Evolutionary conservation across 73 alveolate species (phyloP), one percentile per base, ranked within the genome.

Genomic region (Paramecium primaurelia): DNA sequence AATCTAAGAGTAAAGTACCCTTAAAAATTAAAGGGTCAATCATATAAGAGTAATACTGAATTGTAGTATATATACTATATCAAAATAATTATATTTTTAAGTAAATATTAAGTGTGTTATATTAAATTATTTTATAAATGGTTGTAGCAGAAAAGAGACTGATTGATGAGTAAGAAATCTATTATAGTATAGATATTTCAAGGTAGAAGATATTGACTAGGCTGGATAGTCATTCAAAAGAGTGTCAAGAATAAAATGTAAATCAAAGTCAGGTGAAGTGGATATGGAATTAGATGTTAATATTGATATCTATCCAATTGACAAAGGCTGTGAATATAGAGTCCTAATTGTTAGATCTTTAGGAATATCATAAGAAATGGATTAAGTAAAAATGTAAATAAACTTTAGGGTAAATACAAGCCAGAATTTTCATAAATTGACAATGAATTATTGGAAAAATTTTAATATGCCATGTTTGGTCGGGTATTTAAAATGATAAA

Each of bases 391-490:
- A 37, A 45, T 45, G 69, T 45, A 25, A 9, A 60, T 30, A 18
- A 42, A 44, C 47, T 26, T 25, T 32, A 89, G 88, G 94, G 94
- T 26, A 89, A 71, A 51, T 89, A 47, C 73, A 83, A 71, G 47
- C 88, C 94, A 4, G 94, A 89, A 71, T 77, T 71, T 71, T 38
- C 88, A 14, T 59, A 89, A 58, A 89, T 59, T 18, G 91, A 89
- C 54, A 69, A 64, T 83, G 88, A 71, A 64, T 40, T 73, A 28
- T 20, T 71, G 92, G 94, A 89, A n/a, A 89, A 89, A 83, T 89
- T 89, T 44, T 59, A 69, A 47, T 89, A 89, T 47, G 94, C 88
- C 10, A 89, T 89, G 94, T 83, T 58, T 71, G 94, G 94, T 14
- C 30, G 88, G 22, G 88, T 89, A 42, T 89, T 71, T 37, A 89